phyloP scores from a whole-genome alignment of 495 filamentous ascomycete species.

The Neurospora pannonica region DNA sequence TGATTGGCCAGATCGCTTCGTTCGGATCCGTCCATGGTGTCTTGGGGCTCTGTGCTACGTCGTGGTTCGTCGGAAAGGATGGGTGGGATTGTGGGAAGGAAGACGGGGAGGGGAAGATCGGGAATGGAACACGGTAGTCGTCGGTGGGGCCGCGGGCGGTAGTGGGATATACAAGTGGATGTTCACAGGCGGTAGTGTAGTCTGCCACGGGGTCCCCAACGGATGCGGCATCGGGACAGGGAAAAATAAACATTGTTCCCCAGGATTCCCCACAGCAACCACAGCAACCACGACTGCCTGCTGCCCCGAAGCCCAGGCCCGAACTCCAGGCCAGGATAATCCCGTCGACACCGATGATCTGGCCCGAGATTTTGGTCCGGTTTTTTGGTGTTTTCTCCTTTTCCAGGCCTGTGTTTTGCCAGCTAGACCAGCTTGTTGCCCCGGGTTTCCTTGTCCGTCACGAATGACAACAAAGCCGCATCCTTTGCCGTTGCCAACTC shows the following conservation, averaged over 20 bases:
- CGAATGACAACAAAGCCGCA: not conserved
- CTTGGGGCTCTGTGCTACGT: not conserved
- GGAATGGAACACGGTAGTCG: conserved; percentile 33
- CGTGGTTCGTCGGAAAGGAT: not conserved
- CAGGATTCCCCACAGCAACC: not conserved
- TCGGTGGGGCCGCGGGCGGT: conserved; percentile 30
- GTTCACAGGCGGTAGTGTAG: not conserved
- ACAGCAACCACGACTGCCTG: not conserved
- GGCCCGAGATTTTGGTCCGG: not conserved
- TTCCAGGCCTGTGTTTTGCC: not conserved
- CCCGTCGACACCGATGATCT: not conserved
- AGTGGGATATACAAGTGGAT: not conserved
- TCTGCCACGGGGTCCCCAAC: not conserved
- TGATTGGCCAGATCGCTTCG: not conserved
- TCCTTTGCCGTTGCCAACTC: not conserved
- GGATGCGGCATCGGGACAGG: not conserved
- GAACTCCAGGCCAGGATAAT: not conserved
- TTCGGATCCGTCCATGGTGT: not conserved
- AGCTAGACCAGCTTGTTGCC: not conserved
- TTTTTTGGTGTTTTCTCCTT: not conserved
- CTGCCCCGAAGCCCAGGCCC: not conserved
- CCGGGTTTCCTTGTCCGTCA: not conserved
- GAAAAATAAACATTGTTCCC: not conserved
- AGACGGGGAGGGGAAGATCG: conserved; percentile 11
- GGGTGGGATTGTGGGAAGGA: not conserved